A percentile compares a stretch with the other conserved stretches of the same genome.
Evolutionary conservation across 148 eudicot genomes (phyloP).

Genomic region (Camellia sinensis): DNA sequence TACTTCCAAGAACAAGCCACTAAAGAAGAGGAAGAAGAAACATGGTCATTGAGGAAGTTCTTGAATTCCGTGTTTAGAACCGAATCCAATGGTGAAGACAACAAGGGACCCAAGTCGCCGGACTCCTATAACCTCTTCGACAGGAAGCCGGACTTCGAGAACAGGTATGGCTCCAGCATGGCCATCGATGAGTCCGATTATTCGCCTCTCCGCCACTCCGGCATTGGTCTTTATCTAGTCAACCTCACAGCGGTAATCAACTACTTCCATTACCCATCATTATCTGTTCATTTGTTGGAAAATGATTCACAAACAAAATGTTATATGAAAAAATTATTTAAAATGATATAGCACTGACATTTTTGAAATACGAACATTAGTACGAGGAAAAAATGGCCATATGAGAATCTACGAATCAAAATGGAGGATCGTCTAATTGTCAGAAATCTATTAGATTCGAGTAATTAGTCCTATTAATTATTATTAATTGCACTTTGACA

Average conservation of each 20-base stretch:
- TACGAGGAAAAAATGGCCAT: no score
- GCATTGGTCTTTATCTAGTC: slow-evolving; percentile 60
- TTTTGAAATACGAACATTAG: no score
- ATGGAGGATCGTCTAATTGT: no score
- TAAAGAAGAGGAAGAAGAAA: slow-evolving; percentile 14
- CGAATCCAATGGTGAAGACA: slow-evolving; percentile 27
- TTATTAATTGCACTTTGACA: no score
- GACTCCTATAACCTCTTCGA: slow-evolving; percentile 64
- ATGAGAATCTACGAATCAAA: no score
- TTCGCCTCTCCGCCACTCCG: slow-evolving; percentile 52
- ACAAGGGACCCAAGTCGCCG: slow-evolving; percentile 27
- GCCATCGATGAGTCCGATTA: slow-evolving; percentile 58
- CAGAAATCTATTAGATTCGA: no score
- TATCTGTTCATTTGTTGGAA: no score
- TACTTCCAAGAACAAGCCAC: slow-evolving; percentile 17
- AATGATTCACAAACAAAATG: no score
- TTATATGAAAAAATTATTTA: no score
- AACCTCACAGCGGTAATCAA: slow-evolving; percentile 73
- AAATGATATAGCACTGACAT: no score
- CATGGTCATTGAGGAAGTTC: slow-evolving; percentile 49
- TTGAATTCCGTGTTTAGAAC: slow-evolving; percentile 35
- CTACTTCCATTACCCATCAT: background rate
- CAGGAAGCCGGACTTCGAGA: slow-evolving; percentile 52
- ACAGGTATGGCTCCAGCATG: slow-evolving; percentile 71
- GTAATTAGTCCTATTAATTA: no score